phyloP scores from a whole-genome alignment of 441 rosid genomes.

The Manihot esculenta region DNA sequence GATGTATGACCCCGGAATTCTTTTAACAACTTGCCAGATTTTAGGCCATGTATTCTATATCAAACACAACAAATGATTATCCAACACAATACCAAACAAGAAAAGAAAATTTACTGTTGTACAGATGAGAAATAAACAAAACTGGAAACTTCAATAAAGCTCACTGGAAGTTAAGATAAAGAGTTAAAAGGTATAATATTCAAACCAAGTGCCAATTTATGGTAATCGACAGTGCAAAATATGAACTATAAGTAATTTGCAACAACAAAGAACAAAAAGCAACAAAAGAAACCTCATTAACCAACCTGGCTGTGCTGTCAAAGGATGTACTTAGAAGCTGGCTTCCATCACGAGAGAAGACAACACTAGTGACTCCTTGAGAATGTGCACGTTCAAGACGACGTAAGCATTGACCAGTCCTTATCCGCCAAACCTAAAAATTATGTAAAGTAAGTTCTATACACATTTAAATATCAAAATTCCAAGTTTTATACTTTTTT shows the following conservation, averaged over 20 bases:
- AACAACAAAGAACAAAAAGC: neutral
- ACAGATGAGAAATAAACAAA: conserved; percentile 7
- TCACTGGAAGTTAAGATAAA: conserved; percentile 4
- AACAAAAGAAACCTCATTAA: neutral
- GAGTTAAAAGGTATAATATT: neutral
- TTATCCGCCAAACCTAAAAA: conserved; percentile 89
- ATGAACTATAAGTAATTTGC: neutral
- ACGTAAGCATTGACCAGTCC: conserved; percentile 95
- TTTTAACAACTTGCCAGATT: conserved; percentile 89
- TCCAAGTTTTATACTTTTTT: conserved; percentile 5
- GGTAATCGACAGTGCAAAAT: neutral
- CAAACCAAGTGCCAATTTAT: neutral
- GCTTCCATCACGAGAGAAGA: conserved; percentile 97
- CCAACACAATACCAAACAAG: conserved; percentile 24
- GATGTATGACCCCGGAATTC: conserved; percentile 41
- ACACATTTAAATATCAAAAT: conserved; percentile 10
- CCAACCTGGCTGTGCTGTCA: conserved; percentile 88
- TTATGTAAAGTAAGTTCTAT: conserved; percentile 19
- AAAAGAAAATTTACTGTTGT: neutral
- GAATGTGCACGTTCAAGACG: conserved; percentile 96
- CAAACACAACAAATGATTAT: conserved; percentile 10
- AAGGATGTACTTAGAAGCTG: conserved; percentile 94
- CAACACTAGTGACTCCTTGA: conserved; percentile 90
- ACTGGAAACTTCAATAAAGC: neutral
- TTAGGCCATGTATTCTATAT: conserved; percentile 30